These are phyloP conservation scores for Apophysomyces ossiformis DNA, from an alignment of 371 early-diverging fungal genomes.

Conservation along the genomic window DNA sequence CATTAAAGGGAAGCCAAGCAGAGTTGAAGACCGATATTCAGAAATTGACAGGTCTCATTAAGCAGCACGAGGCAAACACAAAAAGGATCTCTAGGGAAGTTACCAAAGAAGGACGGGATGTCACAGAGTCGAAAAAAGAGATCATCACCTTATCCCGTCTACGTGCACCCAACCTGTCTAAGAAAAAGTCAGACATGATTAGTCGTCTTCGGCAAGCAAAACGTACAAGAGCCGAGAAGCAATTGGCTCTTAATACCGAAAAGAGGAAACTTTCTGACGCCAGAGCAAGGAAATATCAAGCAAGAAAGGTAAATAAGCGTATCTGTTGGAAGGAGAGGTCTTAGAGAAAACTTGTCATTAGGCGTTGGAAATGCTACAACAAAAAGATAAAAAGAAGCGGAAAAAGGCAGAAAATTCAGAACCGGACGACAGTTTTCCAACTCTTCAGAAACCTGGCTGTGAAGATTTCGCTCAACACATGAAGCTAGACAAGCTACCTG, in stretches of 20 bases:
- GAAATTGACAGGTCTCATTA: background rate
- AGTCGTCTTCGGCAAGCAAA: constrained; percentile 3
- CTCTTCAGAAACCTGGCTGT: constrained; percentile 1
- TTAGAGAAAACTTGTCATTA: background rate
- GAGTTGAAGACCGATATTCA: background rate
- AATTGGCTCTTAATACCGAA: background rate
- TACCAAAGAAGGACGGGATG: background rate
- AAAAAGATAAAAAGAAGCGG: background rate
- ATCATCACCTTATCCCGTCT: background rate
- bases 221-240: background rate
- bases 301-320: constrained; percentile 1
- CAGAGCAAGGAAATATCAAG: background rate
- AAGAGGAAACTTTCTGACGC: background rate
- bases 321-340: background rate
- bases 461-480: constrained; percentile 4
- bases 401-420: background rate
- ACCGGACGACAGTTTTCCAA: background rate
- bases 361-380: background rate
- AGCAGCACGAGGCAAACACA: background rate
- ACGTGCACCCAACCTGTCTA: background rate
- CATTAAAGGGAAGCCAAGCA: background rate
- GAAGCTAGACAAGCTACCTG: background rate
- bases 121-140: background rate
- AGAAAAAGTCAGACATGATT: background rate
- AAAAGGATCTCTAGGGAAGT: background rate